phyloP scores from a whole-genome alignment of 768 basidiomycete species.

The Naganishia randhawae region DNA sequence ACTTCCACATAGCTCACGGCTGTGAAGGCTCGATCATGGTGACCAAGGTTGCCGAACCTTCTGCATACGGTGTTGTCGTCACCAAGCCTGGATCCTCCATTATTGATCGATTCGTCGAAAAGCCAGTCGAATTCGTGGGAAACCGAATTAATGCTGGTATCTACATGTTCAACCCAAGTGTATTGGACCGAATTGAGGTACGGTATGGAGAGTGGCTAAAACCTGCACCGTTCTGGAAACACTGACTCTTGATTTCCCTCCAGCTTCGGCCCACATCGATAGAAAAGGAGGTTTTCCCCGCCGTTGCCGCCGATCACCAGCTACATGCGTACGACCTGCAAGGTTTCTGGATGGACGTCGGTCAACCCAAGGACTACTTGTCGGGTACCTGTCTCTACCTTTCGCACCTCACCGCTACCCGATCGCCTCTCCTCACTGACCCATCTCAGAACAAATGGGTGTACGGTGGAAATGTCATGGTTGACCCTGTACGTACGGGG shows the following conservation, averaged over 20 bases:
- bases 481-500: constrained; percentile 51
- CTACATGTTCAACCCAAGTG: constrained; percentile 57
- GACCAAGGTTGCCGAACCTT: constrained; percentile 56
- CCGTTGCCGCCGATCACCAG: constrained; percentile 53
- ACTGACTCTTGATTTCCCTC: background rate
- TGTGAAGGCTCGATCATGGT: constrained; percentile 56
- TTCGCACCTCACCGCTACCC: constrained; percentile 52
- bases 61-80: constrained; percentile 56
- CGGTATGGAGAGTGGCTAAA: background rate
- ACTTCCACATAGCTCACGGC: constrained; percentile 55
- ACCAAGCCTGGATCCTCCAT: constrained; percentile 52
- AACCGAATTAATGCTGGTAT: constrained; percentile 57
- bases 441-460: constrained; percentile 53
- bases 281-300: constrained; percentile 56
- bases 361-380: constrained; percentile 55
- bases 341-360: constrained; percentile 57
- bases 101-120: constrained; percentile 57
- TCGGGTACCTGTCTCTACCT: constrained; percentile 55
- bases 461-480: constrained; percentile 54
- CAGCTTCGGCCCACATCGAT: constrained; percentile 55
- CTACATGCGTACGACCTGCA: constrained; percentile 55
- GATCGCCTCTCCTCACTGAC: constrained; percentile 51
- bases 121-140: constrained; percentile 56
- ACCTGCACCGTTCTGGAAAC: background rate
- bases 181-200: constrained; percentile 55